Base-by-base conservation (phyloP, 2,329 filamentous ascomycete species). In the Tolypocladium tropicale region DNA sequence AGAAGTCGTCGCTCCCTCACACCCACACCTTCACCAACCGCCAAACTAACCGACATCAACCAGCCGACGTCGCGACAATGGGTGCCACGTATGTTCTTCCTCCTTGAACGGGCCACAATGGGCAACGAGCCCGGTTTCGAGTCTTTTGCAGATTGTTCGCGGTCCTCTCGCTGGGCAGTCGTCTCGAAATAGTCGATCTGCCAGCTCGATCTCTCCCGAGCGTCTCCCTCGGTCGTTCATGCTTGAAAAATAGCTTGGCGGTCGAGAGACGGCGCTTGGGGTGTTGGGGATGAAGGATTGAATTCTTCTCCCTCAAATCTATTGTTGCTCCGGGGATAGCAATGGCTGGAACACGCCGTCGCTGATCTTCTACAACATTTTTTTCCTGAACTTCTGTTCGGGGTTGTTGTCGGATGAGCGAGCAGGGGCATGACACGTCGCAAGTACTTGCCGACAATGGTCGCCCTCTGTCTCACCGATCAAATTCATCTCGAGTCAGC, bases 401-500 rank as follows among this genome's bases (percentile, higher is more conserved):
- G 80, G 89, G 85, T 82, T 25, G 74, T 93, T 92, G 88, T 90
- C 75, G 80, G 83, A 82, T 89, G 88, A 90, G 86, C 49, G 28
- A 32, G 21, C 10, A n/a, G 50, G 36, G 46, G 12, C 18, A 53
- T 6, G 10, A 28, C 12, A 2, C 16, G 43, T 41, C 23, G 32
- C 36, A 53, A 58, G 25, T 43, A 52, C 53, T 57, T 55, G 53
- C 21, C 6, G 11, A 39, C 34, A 32, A 41, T 34, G n/a, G 30
- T 52, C 37, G 52, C 51, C 49, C 32, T 43, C 52, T 43, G 55
- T 75, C 82, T 90, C 88, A 90, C 85, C 77, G 85, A 90, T 88
- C 64, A 92, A 93, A 91, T 78, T 60, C 62, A 88, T 85, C 67
- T 89, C 88, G 89, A 92, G 89, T 92, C 78, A 84, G 82, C 83